Base-by-base conservation (phyloP, 139 green algal genomes). In the Closterium sp. region DNA sequence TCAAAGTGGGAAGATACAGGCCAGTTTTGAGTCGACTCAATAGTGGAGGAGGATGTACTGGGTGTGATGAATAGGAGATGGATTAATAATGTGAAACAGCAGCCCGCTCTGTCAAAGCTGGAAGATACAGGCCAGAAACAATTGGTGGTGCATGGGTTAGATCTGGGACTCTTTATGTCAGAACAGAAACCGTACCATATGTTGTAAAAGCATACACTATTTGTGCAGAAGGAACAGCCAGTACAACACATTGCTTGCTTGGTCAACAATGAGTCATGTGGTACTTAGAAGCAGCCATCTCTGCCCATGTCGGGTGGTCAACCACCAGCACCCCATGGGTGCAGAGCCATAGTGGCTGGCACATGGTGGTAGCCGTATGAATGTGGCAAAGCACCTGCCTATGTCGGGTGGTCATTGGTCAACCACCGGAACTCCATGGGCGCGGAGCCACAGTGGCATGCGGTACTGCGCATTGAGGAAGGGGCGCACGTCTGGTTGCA, bases 401-500 rank as follows among this genome's bases (percentile, higher is more conserved):
- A 55, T 55, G 36, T 55, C 6, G 85, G 35, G 55, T 32, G 30
- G 19, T 93, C 90, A 33, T n/a, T 33, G 32, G 25, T 93, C 85
- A 36, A 32, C 16, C 19, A 33, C 33, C 21, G 92, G 90, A 0
- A 94, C 33, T 1, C 92, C 92, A 21, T 86, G 90, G 0, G 36
- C 94, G 8, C n/a, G 90, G 25, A 96, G 94, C 92, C 94, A 96
- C 19, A 64, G 35, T 2, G 89, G 85, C 94, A 96, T 95, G 38
- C 88, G 83, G 64, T 93, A 96, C 16, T 84, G 64, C 9, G 64
- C 33, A 16, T 84, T 32, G 9, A 97, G 92, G 66, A 95, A 55
- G 28, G 95, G 96, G 28, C 96, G 90, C 25, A 97, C 87, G 91
- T 97, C 96, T 2, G 64, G 34, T 10, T 95, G 64, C 33, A 88